A percentile compares a stretch with the other conserved stretches of the same genome.
Conservation (phyloP, 352 stramenopile genomes). For the Phytopythium vexans region DNA sequence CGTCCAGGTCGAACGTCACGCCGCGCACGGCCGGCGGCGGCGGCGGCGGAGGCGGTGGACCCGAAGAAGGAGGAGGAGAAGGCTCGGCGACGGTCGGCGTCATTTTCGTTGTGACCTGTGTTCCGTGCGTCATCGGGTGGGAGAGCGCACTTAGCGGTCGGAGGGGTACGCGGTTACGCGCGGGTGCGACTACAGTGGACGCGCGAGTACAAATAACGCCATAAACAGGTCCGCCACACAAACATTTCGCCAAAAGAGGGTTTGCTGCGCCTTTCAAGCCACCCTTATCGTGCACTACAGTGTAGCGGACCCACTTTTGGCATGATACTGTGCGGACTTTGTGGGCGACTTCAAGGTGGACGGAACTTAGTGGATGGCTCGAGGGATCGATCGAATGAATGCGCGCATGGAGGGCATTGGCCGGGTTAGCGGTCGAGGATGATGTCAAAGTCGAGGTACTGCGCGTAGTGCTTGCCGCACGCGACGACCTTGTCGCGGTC, state of each 20-base stretch:
- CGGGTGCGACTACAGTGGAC: no score
- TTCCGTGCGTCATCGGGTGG: not conserved
- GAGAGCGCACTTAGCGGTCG: no score
- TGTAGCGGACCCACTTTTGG: no score
- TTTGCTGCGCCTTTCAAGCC: no score
- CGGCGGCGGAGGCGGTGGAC: not conserved
- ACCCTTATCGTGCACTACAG: no score
- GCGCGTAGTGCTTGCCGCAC: slow-evolving; percentile 85
- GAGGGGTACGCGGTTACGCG: no score
- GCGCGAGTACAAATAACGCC: no score
- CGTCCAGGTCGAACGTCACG: slow-evolving; percentile 79
- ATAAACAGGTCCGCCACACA: no score
- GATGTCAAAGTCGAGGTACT: slow-evolving; percentile 78
- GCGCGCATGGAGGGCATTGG: no score
- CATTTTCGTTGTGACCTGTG: not conserved
- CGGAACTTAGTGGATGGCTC: not conserved
- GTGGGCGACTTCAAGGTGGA: not conserved
- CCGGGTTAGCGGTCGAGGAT: slow-evolving; percentile 41
- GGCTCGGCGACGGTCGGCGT: not conserved
- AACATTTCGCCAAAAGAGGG: no score
- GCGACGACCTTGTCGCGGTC: slow-evolving; percentile 75
- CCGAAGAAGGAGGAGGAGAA: not conserved
- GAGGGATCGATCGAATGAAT: no score
- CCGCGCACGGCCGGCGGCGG: slow-evolving; percentile 26
- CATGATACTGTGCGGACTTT: not conserved